Percentiles rank a stretch among this genome's conserved stretches.
phyloP scores from a whole-genome alignment of 495 filamentous ascomycete genomes.

The Poronia punctata region DNA sequence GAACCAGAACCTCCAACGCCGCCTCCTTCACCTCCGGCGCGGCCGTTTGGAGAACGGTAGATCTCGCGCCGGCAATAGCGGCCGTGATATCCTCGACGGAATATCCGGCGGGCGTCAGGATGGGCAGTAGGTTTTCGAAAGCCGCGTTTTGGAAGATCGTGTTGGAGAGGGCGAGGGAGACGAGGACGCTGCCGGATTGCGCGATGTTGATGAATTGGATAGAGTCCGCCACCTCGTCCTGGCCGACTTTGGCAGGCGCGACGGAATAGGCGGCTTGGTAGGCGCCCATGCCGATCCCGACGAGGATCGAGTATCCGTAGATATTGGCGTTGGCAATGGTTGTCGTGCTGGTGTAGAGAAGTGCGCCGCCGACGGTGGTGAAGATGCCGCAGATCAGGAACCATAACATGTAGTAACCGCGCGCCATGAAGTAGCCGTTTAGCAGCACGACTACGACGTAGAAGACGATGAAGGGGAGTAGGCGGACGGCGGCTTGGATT shows the following conservation, averaged over 20 bases:
- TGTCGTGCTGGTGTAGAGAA: neutral
- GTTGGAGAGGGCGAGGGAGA: conserved; percentile 47
- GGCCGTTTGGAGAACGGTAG: conserved; percentile 27
- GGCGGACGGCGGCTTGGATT: conserved; percentile 30
- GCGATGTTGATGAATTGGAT: conserved; percentile 47
- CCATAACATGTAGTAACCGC: conserved; percentile 41
- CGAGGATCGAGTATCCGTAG: neutral
- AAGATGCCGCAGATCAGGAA: neutral
- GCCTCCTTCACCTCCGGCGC: conserved; percentile 18
- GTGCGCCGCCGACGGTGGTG: neutral
- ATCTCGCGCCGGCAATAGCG: conserved; percentile 37
- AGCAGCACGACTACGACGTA: conserved; percentile 32
- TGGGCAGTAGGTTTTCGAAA: conserved; percentile 14
- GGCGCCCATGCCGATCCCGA: neutral
- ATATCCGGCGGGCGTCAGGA: conserved; percentile 28
- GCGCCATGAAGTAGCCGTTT: conserved; percentile 41
- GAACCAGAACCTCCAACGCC: conserved; percentile 38
- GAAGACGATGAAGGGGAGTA: conserved; percentile 46
- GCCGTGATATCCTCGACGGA: conserved; percentile 26
- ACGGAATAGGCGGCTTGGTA: conserved; percentile 20
- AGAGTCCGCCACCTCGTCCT: conserved; percentile 28
- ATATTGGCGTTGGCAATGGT: neutral
- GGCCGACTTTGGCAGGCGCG: conserved; percentile 36
- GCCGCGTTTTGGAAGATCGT: conserved; percentile 45
- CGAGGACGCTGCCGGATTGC: conserved; percentile 43